Conservation (phyloP, 257 asterid species). For the Cordia subcordata region DNA sequence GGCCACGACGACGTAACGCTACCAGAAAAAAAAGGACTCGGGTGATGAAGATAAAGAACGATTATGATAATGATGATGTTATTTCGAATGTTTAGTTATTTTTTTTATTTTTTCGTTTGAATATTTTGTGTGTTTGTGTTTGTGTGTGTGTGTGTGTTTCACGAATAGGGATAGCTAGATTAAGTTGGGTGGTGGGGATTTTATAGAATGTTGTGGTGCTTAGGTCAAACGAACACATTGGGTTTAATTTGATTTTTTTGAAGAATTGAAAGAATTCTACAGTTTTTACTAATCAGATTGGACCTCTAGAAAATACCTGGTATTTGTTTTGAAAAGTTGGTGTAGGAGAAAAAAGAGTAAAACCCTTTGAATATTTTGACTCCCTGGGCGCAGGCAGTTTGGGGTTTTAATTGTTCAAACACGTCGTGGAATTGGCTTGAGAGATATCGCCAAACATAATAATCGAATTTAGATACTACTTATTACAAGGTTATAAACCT, state of each 20-base stretch:
- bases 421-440: constrained; percentile 16
- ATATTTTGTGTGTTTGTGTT: background rate
- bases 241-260: constrained; percentile 26
- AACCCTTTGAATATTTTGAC: constrained; percentile 49
- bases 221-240: background rate
- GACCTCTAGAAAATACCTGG: constrained; percentile 34
- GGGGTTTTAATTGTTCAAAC: constrained; percentile 57
- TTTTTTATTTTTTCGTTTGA: too few species aligned
- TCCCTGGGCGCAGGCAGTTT: constrained; percentile 6
- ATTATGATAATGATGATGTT: too few species aligned
- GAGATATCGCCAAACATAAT: too few species aligned
- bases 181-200: constrained; percentile 16
- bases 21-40: too few species aligned
- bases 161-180: background rate
- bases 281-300: constrained; percentile 40
- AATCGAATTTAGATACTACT: too few species aligned
- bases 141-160: background rate
- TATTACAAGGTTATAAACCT: too few species aligned
- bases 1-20: too few species aligned
- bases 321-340: constrained; percentile 29
- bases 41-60: too few species aligned
- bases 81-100: too few species aligned
- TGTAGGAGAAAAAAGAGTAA: constrained; percentile 32
- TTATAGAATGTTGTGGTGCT: constrained; percentile 15
- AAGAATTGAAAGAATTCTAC: constrained; percentile 21